Conservation (phyloP, 805 yeast genomes). For the Starmerella geochares region DNA sequence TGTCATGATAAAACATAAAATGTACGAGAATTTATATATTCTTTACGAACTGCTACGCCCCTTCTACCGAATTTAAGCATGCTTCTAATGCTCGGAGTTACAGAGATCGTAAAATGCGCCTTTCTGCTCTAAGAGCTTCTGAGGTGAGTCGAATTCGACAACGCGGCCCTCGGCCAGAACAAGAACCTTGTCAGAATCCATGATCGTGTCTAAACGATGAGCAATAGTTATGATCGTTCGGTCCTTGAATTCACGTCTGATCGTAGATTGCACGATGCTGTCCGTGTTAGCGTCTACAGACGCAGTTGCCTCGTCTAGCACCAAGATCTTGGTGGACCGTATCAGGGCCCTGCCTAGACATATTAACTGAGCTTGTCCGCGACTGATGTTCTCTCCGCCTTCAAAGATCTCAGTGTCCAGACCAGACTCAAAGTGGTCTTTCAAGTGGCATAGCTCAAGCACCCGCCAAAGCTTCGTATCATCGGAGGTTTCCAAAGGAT, state of each 20-base stretch:
- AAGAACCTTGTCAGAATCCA: constrained; percentile 57
- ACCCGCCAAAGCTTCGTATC: constrained; percentile 54
- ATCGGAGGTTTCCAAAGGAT: constrained; percentile 45
- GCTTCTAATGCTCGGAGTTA: not conserved
- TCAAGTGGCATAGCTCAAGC: constrained; percentile 48
- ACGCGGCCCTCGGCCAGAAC: constrained; percentile 38
- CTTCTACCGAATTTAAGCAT: no score
- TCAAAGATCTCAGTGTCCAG: constrained; percentile 46
- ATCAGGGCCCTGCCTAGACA: constrained; percentile 70
- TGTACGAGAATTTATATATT: no score
- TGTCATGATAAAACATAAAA: no score
- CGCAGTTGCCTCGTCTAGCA: constrained; percentile 66
- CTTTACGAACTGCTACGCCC: no score
- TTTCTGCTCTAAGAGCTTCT: constrained; percentile 46
- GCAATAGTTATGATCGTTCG: constrained; percentile 76
- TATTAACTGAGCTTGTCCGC: constrained; percentile 72
- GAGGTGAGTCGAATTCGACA: constrained; percentile 58
- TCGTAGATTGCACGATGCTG: constrained; percentile 57
- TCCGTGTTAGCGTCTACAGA: constrained; percentile 68
- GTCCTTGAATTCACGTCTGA: constrained; percentile 47
- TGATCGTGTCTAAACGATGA: constrained; percentile 60
- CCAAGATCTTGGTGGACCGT: constrained; percentile 52
- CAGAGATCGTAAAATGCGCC: constrained; percentile 24
- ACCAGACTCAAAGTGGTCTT: constrained; percentile 35
- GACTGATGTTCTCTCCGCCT: constrained; percentile 69